Percentiles rank a stretch among this genome's conserved stretches.
phyloP scores from a whole-genome alignment of 805 yeast species.

The Lipomyces spencermartinsiae region DNA sequence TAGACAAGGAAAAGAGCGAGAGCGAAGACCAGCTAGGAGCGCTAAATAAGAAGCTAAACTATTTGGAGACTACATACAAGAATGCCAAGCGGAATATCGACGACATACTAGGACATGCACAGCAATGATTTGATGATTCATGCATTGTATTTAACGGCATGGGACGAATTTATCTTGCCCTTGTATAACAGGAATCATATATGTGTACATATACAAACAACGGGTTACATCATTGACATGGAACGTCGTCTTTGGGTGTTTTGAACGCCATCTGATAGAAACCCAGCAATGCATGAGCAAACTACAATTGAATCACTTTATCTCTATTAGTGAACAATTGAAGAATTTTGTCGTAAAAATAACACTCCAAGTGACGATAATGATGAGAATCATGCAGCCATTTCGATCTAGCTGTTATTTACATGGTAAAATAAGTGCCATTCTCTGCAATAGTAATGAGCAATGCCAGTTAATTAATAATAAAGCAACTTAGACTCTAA shows the following conservation, averaged over 20 bases:
- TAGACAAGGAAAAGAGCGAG: slow-evolving; percentile 30
- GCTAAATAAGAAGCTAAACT: slow-evolving; percentile 32
- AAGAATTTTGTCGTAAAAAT: neutral
- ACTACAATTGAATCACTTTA: no score
- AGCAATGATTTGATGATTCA: neutral
- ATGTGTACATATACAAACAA: neutral
- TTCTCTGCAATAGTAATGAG: neutral
- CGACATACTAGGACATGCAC: slow-evolving; percentile 31
- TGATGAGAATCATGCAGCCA: neutral
- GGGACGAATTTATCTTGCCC: neutral
- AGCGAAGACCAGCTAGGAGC: slow-evolving; percentile 33
- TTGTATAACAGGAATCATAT: neutral
- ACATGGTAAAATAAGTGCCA: neutral
- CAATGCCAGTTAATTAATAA: neutral
- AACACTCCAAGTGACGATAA: neutral
- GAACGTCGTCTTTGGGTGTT: no score
- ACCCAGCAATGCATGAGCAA: no score
- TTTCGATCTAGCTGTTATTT: neutral
- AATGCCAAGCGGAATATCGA: slow-evolving; percentile 35
- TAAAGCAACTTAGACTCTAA: neutral
- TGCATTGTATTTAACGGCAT: neutral
- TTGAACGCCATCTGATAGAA: no score
- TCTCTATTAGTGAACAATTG: neutral
- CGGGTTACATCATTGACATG: no score
- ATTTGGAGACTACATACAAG: slow-evolving; percentile 33